Evolutionary conservation across 345 rosid genomes (phyloP).

Genomic region (Hevea brasiliensis): DNA sequence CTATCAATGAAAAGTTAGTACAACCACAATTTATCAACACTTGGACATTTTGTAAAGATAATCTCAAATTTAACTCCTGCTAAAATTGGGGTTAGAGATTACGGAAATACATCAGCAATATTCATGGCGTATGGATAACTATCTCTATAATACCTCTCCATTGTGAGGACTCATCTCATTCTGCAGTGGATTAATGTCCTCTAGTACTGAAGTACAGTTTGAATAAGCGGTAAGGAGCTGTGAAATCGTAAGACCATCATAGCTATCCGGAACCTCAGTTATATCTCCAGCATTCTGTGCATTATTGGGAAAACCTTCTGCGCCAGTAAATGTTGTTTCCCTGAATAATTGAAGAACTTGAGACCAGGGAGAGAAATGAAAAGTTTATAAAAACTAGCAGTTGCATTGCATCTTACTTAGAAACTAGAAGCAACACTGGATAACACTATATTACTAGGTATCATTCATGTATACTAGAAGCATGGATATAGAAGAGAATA

Average conservation of each 20-base stretch:
- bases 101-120: slow-evolving; percentile 1
- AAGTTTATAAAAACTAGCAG: background rate
- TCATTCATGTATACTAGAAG: background rate
- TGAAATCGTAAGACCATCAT: slow-evolving; percentile 77
- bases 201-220: slow-evolving; percentile 53
- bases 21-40: background rate
- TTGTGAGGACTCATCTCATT: slow-evolving; percentile 59
- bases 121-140: background rate
- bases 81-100: background rate
- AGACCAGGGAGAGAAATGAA: slow-evolving; percentile 20
- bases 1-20: background rate
- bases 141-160: slow-evolving; percentile 57
- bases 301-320: slow-evolving; percentile 43
- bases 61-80: background rate
- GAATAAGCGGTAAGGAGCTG: slow-evolving; percentile 66
- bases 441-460: background rate
- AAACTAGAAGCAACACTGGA: background rate
- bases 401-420: background rate
- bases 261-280: slow-evolving; percentile 63
- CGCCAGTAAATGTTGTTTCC: slow-evolving; percentile 54
- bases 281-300: slow-evolving; percentile 43
- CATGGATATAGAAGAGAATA: background rate
- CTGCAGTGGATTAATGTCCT: slow-evolving; percentile 47
- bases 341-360: slow-evolving; percentile 41
- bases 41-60: background rate